Percentiles rank a stretch among this genome's conserved stretches.
phyloP scores from a whole-genome alignment of 2,329 filamentous ascomycete species.

The Trichoderma sp. region DNA sequence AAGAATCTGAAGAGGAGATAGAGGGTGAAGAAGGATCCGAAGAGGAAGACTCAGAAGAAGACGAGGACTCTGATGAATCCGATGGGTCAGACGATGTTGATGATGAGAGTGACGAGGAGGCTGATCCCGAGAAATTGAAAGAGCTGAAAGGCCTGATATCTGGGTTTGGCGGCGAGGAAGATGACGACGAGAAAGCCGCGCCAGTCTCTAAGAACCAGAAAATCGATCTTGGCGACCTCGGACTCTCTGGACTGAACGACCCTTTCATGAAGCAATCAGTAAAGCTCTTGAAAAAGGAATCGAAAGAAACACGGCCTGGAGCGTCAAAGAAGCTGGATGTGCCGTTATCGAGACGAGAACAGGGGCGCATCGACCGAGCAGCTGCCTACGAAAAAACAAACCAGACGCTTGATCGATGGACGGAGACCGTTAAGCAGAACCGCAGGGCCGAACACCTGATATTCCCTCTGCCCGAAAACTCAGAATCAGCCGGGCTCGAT shows the following conservation, averaged over 20 bases:
- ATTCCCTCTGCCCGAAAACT: conserved; percentile 78
- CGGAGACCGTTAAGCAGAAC: conserved; percentile 92
- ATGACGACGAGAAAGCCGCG: conserved; percentile 44
- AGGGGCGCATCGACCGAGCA: conserved; percentile 76
- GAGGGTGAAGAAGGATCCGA: conserved; percentile 44
- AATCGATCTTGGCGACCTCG: conserved; percentile 72
- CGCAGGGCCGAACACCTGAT: conserved; percentile 84
- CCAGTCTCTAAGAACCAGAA: conserved; percentile 59
- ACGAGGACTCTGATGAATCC: conserved; percentile 41
- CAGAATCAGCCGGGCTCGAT: conserved; percentile 57
- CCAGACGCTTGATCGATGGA: conserved; percentile 85
- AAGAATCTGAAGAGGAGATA: conserved; percentile 47
- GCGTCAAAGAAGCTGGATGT: conserved; percentile 69
- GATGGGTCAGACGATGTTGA: conserved; percentile 42
- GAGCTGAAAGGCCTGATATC: conserved; percentile 68
- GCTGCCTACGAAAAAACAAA: conserved; percentile 89
- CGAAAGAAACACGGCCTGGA: conserved; percentile 47
- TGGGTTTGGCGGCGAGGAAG: conserved; percentile 62
- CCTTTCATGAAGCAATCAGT: conserved; percentile 73
- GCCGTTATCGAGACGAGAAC: conserved; percentile 79
- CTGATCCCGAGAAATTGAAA: conserved; percentile 55
- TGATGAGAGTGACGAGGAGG: conserved; percentile 47
- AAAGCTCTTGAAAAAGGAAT: conserved; percentile 67
- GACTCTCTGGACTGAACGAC: conserved; percentile 67
- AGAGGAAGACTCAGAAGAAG: conserved; percentile 43